Conservation (phyloP, 805 yeast species). For the Jamesozyma lodderae region DNA sequence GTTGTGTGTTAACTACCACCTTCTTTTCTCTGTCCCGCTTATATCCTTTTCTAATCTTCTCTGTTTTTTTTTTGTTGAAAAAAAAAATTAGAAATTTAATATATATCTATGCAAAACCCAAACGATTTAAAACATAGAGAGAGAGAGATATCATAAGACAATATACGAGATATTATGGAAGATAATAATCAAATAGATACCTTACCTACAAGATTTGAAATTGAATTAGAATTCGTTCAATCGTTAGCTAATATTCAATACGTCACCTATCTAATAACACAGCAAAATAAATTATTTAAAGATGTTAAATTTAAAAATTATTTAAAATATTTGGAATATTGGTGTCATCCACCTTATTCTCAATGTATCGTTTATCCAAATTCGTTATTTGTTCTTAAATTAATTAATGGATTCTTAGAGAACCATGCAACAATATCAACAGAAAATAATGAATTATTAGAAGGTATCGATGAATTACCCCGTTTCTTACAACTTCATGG, state of each 20-base stretch:
- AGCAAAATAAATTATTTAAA: constrained; percentile 59
- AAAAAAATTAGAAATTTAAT: neutral
- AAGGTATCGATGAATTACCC: constrained; percentile 45
- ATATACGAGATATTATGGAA: too few relatives aligned
- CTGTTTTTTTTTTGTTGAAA: neutral
- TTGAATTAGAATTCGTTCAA: constrained; percentile 65
- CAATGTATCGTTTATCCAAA: constrained; percentile 58
- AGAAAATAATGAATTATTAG: constrained; percentile 34
- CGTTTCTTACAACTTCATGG: constrained; percentile 36
- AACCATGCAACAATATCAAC: constrained; percentile 33
- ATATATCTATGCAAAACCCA: too few relatives aligned
- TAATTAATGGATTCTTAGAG: constrained; percentile 34
- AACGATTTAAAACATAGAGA: too few relatives aligned
- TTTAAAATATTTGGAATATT: constrained; percentile 72
- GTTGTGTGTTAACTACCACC: neutral
- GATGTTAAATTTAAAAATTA: constrained; percentile 60
- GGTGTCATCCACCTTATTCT: constrained; percentile 66
- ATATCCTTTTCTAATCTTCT: neutral
- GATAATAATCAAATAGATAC: too few relatives aligned
- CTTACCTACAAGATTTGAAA: constrained; percentile 43
- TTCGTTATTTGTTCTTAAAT: constrained; percentile 68
- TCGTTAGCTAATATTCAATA: constrained; percentile 85
- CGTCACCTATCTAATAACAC: constrained; percentile 69
- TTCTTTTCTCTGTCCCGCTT: neutral
- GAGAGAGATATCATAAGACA: too few relatives aligned